Evolutionary conservation across 192 early-diverging fungal species (phyloP), one percentile per base, ranked within the genome.

Genomic region (Coemansia sp.): DNA sequence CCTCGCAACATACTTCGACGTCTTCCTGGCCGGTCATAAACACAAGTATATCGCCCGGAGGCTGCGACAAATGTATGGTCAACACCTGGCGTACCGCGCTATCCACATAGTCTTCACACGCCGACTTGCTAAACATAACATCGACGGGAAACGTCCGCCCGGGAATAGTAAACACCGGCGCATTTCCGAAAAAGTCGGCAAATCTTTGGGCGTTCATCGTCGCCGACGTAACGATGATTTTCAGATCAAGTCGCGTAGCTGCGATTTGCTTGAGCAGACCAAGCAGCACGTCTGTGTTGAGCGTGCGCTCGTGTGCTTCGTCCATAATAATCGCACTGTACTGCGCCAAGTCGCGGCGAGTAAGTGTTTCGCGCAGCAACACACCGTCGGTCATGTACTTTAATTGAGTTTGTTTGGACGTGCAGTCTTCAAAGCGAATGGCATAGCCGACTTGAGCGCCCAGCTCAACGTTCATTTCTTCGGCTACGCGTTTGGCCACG

Each of bases 341-440:
- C 60, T 90, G 88, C 9, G 69, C 82, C 67, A 99, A 83, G 29
- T 86, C 83, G 1, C 91, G 84, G 62, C 95, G 92, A 0, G 94
- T 87, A 53, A 99, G 83, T 62, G 92, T 90, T 67, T 99, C 97
- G 67, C 95, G 86, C 54, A 98, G 79, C 19, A 99, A 69, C 90
- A 98, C 93, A 79, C 97, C 97, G 65, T 98, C 97, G 14, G 97
- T 99, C 97, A 99, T 98, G 81, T 97, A 98, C 79, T 98, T 99
- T 66, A 99, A 92, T 61, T 75, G 82, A 5, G 97, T 99, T 50
- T 87, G 85, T 4, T 89, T 88, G 35, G 88, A 88, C 5, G 94
- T 97, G 79, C 94, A 96, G 74, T 99, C 97, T 74, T 99, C 97
- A 60, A 99, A 99, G 57, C 97, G 93, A 66, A 99, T 98, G 10